These are phyloP conservation scores for Anisodus tanguticus DNA, from an alignment of 257 asterid species.

Conservation along the genomic window DNA sequence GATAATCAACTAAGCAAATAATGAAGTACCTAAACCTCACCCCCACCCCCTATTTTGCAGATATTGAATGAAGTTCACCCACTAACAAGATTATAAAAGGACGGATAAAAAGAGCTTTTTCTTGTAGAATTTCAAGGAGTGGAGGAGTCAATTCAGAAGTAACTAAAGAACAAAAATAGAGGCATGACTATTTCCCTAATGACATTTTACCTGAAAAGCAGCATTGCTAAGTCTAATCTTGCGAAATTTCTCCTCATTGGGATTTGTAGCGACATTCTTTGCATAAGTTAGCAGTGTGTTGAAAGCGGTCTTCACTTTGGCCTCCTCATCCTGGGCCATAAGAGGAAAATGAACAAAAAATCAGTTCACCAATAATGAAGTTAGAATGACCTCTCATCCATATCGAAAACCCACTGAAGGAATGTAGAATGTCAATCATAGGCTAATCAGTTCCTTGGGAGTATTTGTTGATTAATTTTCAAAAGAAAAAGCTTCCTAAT, in stretches of 20 bases:
- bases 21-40: neutral
- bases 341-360: conserved; percentile 33
- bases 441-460: neutral
- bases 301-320: conserved; percentile 90
- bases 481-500: neutral
- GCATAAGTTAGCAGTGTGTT: conserved; percentile 87
- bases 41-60: neutral
- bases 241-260: conserved; percentile 88
- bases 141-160: neutral
- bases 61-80: neutral
- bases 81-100: neutral
- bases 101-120: neutral
- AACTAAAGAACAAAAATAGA: neutral
- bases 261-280: conserved; percentile 91
- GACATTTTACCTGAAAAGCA: conserved; percentile 68
- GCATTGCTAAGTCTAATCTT: conserved; percentile 89
- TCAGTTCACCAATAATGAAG: conserved; percentile 14
- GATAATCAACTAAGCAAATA: neutral
- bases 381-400: neutral
- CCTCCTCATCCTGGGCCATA: conserved; percentile 74
- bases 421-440: neutral
- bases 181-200: neutral
- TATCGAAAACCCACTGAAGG: neutral
- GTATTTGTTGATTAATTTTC: neutral
- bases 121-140: neutral